A percentile compares a stretch with the other conserved stretches of the same genome.
Evolutionary conservation across 2,329 filamentous ascomycete genomes (phyloP).

Genomic region (Fusarium begoniae): DNA sequence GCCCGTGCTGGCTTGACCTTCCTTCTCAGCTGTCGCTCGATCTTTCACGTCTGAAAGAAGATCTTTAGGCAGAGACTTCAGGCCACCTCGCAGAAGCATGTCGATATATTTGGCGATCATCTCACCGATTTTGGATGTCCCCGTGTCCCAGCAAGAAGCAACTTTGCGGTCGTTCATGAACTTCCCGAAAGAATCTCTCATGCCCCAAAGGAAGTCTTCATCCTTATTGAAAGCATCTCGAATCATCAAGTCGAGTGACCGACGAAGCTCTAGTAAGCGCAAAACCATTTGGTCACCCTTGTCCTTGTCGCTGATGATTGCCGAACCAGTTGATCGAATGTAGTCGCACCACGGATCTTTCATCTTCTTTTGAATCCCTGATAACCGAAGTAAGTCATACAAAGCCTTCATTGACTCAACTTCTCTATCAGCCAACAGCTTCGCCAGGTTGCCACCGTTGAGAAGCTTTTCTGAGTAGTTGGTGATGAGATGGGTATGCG

Average conservation of each 20-base stretch:
- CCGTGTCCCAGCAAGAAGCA: constrained; percentile 76
- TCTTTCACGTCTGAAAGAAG: constrained; percentile 71
- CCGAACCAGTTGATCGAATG: constrained; percentile 77
- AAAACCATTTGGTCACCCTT: constrained; percentile 87
- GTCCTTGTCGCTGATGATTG: constrained; percentile 82
- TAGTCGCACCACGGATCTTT: constrained; percentile 80
- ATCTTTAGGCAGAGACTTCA: constrained; percentile 80
- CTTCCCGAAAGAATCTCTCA: constrained; percentile 85
- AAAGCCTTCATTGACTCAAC: constrained; percentile 76
- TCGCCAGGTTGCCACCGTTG: constrained; percentile 72
- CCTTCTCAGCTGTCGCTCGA: constrained; percentile 65
- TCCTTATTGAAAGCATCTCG: constrained; percentile 80
- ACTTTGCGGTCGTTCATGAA: constrained; percentile 94
- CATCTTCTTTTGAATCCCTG: constrained; percentile 74
- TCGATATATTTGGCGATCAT: constrained; percentile 99
- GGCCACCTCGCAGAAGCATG: constrained; percentile 83
- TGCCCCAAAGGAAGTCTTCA: constrained; percentile 77
- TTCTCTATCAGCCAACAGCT: constrained; percentile 76
- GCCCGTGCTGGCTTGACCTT: constrained; percentile 72
- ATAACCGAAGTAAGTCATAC: constrained; percentile 79
- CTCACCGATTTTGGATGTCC: constrained; percentile 94
- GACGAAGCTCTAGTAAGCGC: constrained; percentile 82
- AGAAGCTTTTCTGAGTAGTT: constrained; percentile 73
- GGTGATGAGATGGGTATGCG: constrained; percentile 77
- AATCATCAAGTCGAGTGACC: constrained; percentile 79